Conservation (phyloP, 306 rosid species). For the Parietaria judaica region DNA sequence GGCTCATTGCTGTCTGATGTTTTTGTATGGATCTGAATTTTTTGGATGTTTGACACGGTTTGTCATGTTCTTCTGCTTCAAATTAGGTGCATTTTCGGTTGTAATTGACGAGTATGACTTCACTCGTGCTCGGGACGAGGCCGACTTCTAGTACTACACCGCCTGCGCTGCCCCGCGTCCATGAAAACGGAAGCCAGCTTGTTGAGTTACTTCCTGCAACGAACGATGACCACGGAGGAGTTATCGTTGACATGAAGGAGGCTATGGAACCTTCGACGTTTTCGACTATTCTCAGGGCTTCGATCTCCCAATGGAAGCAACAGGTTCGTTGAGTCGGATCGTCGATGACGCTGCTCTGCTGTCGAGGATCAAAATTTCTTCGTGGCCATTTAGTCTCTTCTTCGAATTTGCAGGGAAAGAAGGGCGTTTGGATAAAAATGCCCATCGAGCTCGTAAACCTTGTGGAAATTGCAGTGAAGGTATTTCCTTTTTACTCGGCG, state of each 20-base stretch:
- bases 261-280: conserved; percentile 47
- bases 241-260: conserved; percentile 49
- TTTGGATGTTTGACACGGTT: not conserved
- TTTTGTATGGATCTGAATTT: too few species aligned
- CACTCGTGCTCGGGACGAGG: conserved; percentile 9
- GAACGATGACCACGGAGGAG: conserved; percentile 61
- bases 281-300: conserved; percentile 42
- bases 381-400: not conserved
- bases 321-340: conserved; percentile 33
- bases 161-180: not conserved
- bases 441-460: conserved; percentile 59
- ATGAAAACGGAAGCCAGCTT: conserved; percentile 30
- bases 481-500: conserved; percentile 4
- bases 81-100: not conserved
- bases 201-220: conserved; percentile 38
- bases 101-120: not conserved
- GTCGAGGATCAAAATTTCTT: not conserved
- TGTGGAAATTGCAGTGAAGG: conserved; percentile 60
- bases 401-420: conserved; percentile 46
- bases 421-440: conserved; percentile 67
- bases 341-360: not conserved
- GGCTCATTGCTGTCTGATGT: not conserved
- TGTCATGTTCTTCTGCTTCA: not conserved
- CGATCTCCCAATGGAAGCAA: conserved; percentile 63
- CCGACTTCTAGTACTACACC: not conserved